A percentile compares a stretch with the other conserved stretches of the same genome.
phyloP scores from a whole-genome alignment of 148 eudicot genomes.

The Amaranthus hypochondriacus region DNA sequence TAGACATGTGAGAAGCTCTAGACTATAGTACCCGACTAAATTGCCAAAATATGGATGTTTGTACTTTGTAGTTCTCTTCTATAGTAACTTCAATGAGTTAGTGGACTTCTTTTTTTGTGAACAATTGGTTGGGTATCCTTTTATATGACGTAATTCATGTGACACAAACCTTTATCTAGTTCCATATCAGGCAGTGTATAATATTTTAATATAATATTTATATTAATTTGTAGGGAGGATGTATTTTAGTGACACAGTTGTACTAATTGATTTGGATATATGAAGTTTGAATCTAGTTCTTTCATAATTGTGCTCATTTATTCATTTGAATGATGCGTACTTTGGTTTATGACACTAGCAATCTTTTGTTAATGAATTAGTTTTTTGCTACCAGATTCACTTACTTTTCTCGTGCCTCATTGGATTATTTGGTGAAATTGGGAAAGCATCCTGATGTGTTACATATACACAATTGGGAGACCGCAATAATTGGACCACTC shows the following conservation, averaged over 20 bases:
- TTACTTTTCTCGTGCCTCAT: constrained; percentile 67
- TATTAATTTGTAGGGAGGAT: not conserved
- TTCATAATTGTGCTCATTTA: not conserved
- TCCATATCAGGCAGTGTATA: not conserved
- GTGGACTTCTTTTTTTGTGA: not conserved
- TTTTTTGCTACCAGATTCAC: constrained; percentile 46
- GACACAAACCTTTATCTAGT: not conserved
- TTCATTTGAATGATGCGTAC: not conserved
- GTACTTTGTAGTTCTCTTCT: not conserved
- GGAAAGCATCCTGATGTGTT: constrained; percentile 65
- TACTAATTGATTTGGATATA: not conserved
- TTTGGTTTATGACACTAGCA: not conserved
- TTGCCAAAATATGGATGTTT: not conserved
- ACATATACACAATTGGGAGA: constrained; percentile 71
- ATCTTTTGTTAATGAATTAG: not conserved
- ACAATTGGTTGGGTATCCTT: too few species aligned
- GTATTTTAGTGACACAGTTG: not conserved
- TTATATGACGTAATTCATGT: not conserved
- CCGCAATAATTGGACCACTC: constrained; percentile 65
- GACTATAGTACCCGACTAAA: not conserved
- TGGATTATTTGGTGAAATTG: constrained; percentile 59
- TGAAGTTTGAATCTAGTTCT: not conserved
- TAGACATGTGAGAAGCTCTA: not conserved
- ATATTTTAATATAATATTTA: too few species aligned
- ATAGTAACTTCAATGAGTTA: not conserved